Evolutionary conservation across 768 basidiomycete species (phyloP), one percentile per base, ranked within the genome.

Genomic region (Phylloporus sp.): DNA sequence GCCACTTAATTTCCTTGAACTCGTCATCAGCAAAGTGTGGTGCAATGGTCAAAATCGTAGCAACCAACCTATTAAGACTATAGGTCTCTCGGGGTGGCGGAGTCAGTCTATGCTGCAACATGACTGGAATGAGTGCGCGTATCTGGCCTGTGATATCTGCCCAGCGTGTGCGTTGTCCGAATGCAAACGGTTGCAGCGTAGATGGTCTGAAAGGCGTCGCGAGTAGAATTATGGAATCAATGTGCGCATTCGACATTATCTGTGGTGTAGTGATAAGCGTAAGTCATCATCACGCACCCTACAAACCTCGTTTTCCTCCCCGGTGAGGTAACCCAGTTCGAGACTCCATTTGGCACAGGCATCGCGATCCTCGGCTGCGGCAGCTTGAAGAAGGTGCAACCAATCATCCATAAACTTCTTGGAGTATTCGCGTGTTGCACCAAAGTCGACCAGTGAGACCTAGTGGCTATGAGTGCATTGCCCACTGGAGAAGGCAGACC

Each of bases 81-180:
- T 97, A 97, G 1, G 95, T 97, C 72, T 98, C 95, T 51, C 81
- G 74, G 1, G 95, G 95, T 3, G 95, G 95, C 0, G 95, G 95
- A 0, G 92, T 94, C 26, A 97, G 76, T 43, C 95, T 77, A 62
- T 97, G 78, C 59, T 79, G 75, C 51, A 99, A 76, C 93, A 99
- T 98, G 47, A 88, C 73, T 1, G 95, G 95, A 41, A 99, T 97
- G 28, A 80, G 77, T 4, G 75, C 78, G 23, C 93, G 79, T 46
- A 98, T 94, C 52, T 81, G 74, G 5, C 79, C 74, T 0, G 95
- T 94, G 56, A 91, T 86, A 23, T 77, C 76, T 38, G 80, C 72
- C 87, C 88, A 91, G 20, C 49, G 59, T 7, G 83, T 76, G 18
- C 76, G 79, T 8, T 73, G 77, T 1, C 87, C 88, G 62, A 97